phyloP scores from a whole-genome alignment of 345 rosid species.

The Populus simonii region DNA sequence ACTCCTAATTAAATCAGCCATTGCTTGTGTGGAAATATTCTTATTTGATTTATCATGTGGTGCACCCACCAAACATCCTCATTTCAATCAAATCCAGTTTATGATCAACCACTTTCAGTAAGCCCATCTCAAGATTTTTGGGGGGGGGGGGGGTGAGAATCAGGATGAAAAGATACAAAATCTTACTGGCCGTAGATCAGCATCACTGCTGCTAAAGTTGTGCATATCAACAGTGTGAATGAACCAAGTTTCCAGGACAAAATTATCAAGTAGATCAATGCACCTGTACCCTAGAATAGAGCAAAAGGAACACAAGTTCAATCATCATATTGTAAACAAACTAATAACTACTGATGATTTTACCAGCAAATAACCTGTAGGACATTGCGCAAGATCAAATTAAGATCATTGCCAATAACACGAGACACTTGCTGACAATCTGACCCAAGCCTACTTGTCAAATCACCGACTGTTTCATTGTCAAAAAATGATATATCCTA shows the following conservation, averaged over 20 bases:
- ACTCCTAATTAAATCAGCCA: slow-evolving; percentile 5
- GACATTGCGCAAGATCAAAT: slow-evolving; percentile 75
- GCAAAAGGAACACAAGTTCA: slow-evolving; percentile 24
- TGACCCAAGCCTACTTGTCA: slow-evolving; percentile 97
- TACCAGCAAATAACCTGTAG: slow-evolving; percentile 62
- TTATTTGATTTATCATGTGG: neutral
- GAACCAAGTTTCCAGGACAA: slow-evolving; percentile 86
- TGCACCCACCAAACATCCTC: neutral
- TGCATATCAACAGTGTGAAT: slow-evolving; percentile 71
- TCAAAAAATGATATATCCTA: slow-evolving; percentile 95
- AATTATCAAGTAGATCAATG: slow-evolving; percentile 74
- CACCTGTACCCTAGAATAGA: slow-evolving; percentile 71
- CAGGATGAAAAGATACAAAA: slow-evolving; percentile 13
- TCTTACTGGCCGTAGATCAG: slow-evolving; percentile 75
- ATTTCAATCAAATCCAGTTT: slow-evolving; percentile 9
- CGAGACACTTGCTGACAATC: slow-evolving; percentile 98
- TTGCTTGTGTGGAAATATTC: neutral
- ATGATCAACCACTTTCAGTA: neutral
- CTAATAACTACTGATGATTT: neutral
- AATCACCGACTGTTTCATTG: slow-evolving; percentile 90
- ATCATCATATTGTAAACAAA: slow-evolving; percentile 11
- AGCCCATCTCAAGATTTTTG: neutral
- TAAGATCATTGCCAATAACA: slow-evolving; percentile 89
- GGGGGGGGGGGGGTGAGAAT: slow-evolving; percentile 26
- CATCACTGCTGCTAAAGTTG: slow-evolving; percentile 72